Evolutionary conservation across 176 grass and related monocot genomes (phyloP).

Genomic region (Cenchrus purpureus): DNA sequence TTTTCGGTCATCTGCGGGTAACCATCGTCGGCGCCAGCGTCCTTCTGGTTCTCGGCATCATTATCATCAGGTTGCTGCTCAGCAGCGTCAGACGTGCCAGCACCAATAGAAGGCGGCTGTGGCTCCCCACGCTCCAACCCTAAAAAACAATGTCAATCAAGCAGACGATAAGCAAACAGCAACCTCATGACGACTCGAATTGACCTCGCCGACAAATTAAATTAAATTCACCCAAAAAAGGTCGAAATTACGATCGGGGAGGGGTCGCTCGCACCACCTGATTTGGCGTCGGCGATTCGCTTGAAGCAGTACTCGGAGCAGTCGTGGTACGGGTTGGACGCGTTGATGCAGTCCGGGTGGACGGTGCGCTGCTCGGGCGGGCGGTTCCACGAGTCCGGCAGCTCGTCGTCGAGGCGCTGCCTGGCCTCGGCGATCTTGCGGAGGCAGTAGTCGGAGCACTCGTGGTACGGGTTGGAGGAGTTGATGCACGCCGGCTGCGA

Average conservation of each 20-base stretch:
- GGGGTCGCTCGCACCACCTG: not conserved
- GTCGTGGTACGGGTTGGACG: slow-evolving; percentile 69
- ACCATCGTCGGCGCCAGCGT: slow-evolving; percentile 40
- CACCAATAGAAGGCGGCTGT: slow-evolving; percentile 6
- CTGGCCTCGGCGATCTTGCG: slow-evolving; percentile 63
- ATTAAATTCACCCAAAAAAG: not conserved
- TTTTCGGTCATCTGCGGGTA: slow-evolving; percentile 83
- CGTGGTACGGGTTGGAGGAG: slow-evolving; percentile 73
- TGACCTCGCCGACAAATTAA: not conserved
- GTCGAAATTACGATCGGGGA: not conserved
- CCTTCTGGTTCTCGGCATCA: slow-evolving; percentile 12
- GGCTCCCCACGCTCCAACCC: slow-evolving; percentile 37
- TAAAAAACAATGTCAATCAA: slow-evolving; percentile 1
- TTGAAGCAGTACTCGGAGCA: slow-evolving; percentile 72
- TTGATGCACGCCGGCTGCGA: slow-evolving; percentile 68
- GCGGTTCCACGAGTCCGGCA: not conserved
- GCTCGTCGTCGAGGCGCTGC: slow-evolving; percentile 35
- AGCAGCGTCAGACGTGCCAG: slow-evolving; percentile 19
- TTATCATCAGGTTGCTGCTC: slow-evolving; percentile 33
- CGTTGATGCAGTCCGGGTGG: slow-evolving; percentile 77
- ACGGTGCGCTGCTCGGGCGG: slow-evolving; percentile 47
- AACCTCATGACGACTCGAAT: not conserved
- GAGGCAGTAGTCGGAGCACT: slow-evolving; percentile 77
- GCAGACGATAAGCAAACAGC: not conserved
- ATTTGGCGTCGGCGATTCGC: slow-evolving; percentile 61